A percentile compares a stretch with the other conserved stretches of the same genome.
phyloP scores from a whole-genome alignment of 2,329 filamentous ascomycete genomes.

The Cercospora nicotianae region DNA sequence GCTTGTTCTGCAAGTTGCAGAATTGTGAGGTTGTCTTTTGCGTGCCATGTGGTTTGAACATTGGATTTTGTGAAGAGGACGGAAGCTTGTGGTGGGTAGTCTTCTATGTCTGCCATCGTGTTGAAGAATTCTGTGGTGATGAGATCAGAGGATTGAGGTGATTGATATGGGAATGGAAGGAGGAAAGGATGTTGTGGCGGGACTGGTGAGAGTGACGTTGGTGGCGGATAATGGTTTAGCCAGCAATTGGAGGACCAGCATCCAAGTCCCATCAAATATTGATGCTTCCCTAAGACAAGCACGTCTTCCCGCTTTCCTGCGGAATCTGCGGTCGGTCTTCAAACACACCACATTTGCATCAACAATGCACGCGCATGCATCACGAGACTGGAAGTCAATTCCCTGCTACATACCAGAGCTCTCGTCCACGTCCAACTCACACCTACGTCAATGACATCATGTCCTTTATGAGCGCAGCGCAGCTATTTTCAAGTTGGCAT shows the following conservation, averaged over 20 bases:
- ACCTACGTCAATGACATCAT: too few species aligned
- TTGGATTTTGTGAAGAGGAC: conserved; percentile 29
- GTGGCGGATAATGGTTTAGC: background rate
- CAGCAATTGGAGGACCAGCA: background rate
- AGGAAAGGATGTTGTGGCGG: background rate
- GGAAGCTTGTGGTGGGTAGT: conserved; percentile 16
- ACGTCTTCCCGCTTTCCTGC: too few species aligned
- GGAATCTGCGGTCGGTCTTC: too few species aligned
- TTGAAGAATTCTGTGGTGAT: background rate
- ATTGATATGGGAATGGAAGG: background rate
- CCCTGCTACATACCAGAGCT: too few species aligned
- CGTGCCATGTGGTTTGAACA: conserved; percentile 25
- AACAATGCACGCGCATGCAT: too few species aligned
- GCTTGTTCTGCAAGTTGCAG: conserved; percentile 31
- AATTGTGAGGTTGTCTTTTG: conserved; percentile 27
- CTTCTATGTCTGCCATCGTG: conserved; percentile 28
- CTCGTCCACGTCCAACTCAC: too few species aligned
- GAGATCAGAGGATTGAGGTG: background rate
- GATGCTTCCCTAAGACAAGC: background rate
- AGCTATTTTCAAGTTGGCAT: too few species aligned
- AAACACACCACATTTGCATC: too few species aligned
- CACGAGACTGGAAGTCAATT: too few species aligned
- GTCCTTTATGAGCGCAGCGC: too few species aligned
- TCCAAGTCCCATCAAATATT: background rate
- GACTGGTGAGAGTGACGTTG: background rate